phyloP scores from a whole-genome alignment of 768 basidiomycete genomes.

The Termitomyces sp. region DNA sequence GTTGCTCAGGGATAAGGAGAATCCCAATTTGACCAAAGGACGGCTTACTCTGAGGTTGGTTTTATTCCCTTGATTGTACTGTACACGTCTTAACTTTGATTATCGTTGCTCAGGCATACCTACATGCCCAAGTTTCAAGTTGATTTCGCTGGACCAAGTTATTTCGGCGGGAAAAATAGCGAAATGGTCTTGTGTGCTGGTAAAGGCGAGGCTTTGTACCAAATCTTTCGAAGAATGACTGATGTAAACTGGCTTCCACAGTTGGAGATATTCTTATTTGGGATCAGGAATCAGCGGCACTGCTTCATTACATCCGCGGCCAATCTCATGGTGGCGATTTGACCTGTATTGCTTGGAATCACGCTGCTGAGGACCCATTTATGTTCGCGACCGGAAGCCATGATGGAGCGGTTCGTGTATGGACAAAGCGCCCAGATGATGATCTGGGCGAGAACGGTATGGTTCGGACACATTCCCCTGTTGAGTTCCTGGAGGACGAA shows the following conservation, averaged over 20 bases:
- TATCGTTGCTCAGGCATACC: constrained; percentile 43
- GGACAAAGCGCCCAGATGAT: constrained; percentile 43
- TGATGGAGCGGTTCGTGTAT: constrained; percentile 70
- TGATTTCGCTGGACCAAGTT: constrained; percentile 77
- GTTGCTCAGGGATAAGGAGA: constrained; percentile 44
- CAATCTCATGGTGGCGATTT: constrained; percentile 62
- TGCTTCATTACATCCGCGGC: constrained; percentile 65
- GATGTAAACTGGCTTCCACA: constrained; percentile 18
- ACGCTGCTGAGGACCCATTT: constrained; percentile 53
- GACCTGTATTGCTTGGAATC: constrained; percentile 81
- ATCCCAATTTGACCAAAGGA: constrained; percentile 21
- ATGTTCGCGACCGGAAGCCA: constrained; percentile 77
- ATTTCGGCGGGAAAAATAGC: constrained; percentile 77
- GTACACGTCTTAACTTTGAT: constrained; percentile 4
- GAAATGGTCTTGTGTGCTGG: constrained; percentile 75
- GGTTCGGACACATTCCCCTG: constrained; percentile 15
- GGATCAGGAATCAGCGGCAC: constrained; percentile 73
- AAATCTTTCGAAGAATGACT: neutral
- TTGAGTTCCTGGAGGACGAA: constrained; percentile 13
- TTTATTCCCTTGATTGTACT: constrained; percentile 4
- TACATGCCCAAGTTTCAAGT: constrained; percentile 65
- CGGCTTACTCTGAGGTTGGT: constrained; percentile 35
- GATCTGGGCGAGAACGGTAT: neutral
- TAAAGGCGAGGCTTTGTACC: constrained; percentile 42
- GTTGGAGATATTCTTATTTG: constrained; percentile 83